Evolutionary conservation across 2,329 filamentous ascomycete species (phyloP).

Genomic region (Ceratocystiopsis brevicomis): DNA sequence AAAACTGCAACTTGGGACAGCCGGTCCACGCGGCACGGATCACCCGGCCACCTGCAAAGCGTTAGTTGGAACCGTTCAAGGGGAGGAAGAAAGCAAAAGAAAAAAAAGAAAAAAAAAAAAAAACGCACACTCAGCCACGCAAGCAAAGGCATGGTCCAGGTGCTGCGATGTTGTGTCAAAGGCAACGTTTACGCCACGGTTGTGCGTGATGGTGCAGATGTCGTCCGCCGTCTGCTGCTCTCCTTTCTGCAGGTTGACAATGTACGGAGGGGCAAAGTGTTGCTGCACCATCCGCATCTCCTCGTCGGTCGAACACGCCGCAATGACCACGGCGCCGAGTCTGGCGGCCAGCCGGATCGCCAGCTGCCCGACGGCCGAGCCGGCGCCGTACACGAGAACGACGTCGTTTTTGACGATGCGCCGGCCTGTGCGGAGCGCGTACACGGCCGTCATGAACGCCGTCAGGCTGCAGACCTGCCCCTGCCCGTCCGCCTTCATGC

Average conservation of each 20-base stretch:
- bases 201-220: conserved; percentile 16
- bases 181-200: conserved; percentile 22
- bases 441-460: conserved; percentile 22
- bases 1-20: neutral
- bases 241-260: conserved; percentile 10
- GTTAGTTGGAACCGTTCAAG: neutral
- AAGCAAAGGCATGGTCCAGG: conserved; percentile 13
- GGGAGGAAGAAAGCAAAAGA: neutral
- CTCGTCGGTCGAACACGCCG: conserved; percentile 17
- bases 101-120: no score
- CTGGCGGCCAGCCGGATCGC: conserved; percentile 21
- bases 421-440: conserved; percentile 18
- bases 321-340: conserved; percentile 17
- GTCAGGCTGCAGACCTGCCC: conserved; percentile 17
- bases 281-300: conserved; percentile 21
- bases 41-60: conserved; percentile 6
- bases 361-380: conserved; percentile 24
- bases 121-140: conserved; percentile 14
- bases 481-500: conserved; percentile 9
- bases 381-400: conserved; percentile 25
- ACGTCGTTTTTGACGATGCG: conserved; percentile 13
- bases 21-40: conserved; percentile 3
- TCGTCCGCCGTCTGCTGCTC: conserved; percentile 5
- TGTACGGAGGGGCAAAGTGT: conserved; percentile 15
- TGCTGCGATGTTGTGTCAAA: conserved; percentile 25